phyloP scores from a whole-genome alignment of 129 eudicot genomes.

The Smallanthus sonchifolius region DNA sequence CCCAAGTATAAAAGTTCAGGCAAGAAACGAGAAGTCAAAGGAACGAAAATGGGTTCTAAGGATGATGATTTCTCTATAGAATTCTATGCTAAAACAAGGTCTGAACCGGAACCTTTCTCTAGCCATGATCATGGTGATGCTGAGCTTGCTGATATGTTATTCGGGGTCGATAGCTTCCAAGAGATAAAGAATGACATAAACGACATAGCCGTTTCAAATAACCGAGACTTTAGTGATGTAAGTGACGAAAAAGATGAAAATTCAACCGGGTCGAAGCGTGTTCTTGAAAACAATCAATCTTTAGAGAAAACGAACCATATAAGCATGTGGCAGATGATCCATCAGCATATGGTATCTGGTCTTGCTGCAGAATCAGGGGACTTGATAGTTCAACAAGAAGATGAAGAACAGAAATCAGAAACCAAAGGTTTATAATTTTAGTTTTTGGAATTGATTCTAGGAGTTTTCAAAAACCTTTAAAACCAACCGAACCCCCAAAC shows the following conservation, averaged over 20 bases:
- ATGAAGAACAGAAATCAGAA: slow-evolving; percentile 21
- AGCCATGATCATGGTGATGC: slow-evolving; percentile 28
- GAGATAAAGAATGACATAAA: slow-evolving; percentile 4
- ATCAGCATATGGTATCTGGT: slow-evolving; percentile 59
- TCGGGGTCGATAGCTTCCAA: slow-evolving; percentile 33
- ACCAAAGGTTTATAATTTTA: slow-evolving; percentile 17
- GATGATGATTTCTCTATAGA: slow-evolving; percentile 33
- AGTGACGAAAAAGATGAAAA: not conserved
- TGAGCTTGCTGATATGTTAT: slow-evolving; percentile 32
- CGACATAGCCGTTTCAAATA: not conserved
- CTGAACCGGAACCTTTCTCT: slow-evolving; percentile 17
- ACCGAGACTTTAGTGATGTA: not conserved
- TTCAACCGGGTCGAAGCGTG: slow-evolving; percentile 15
- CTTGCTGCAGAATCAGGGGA: slow-evolving; percentile 36
- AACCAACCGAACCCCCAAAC: no score
- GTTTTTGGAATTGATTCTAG: no score
- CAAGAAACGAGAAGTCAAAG: slow-evolving; percentile 26
- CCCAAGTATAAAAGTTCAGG: slow-evolving; percentile 13
- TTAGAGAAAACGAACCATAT: slow-evolving; percentile 45
- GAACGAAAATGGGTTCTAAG: slow-evolving; percentile 15
- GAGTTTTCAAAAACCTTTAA: no score
- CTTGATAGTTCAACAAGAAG: slow-evolving; percentile 2
- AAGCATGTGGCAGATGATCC: slow-evolving; percentile 88
- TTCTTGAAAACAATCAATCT: slow-evolving; percentile 18
- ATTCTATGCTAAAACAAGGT: slow-evolving; percentile 37